A percentile compares a stretch with the other conserved stretches of the same genome.
phyloP scores from a whole-genome alignment of 371 early-diverging fungal species.

The Furculomyces boomerangus region DNA sequence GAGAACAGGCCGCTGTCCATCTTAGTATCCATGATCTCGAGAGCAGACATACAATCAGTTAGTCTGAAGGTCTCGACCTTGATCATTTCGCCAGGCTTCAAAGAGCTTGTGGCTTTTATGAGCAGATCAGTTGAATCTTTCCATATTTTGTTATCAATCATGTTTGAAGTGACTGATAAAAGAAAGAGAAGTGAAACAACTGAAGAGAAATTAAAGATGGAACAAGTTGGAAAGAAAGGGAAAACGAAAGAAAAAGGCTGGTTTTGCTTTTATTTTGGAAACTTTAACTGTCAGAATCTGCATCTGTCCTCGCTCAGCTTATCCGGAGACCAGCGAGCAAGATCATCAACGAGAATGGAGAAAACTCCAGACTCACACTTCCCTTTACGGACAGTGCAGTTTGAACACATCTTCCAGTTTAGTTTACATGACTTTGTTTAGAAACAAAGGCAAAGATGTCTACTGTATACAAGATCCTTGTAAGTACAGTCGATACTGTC shows the following conservation, averaged over 20 bases:
- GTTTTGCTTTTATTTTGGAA: too few relatives aligned
- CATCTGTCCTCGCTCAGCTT: slow-evolving; percentile 1
- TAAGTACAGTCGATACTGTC: slow-evolving; percentile 2
- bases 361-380: background rate
- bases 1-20: slow-evolving; percentile 19
- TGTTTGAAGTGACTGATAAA: too few relatives aligned
- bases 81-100: slow-evolving; percentile 13
- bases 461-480: slow-evolving; percentile 5
- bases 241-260: too few relatives aligned
- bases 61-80: slow-evolving; percentile 5
- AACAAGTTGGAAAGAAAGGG: too few relatives aligned
- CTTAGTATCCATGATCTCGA: slow-evolving; percentile 20
- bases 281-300: slow-evolving; percentile 5
- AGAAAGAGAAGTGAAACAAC: too few relatives aligned
- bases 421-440: slow-evolving; percentile 1
- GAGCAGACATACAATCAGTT: slow-evolving; percentile 12
- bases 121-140: slow-evolving; percentile 13
- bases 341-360: slow-evolving; percentile 2
- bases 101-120: background rate
- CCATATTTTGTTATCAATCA: too few relatives aligned
- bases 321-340: background rate
- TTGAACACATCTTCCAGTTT: background rate
- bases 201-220: too few relatives aligned
- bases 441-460: slow-evolving; percentile 3
- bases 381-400: slow-evolving; percentile 4